Evolutionary conservation across 164 flowering plant species (phyloP), one percentile per base, ranked within the genome.

Genomic region (Nelumbo lutea): DNA sequence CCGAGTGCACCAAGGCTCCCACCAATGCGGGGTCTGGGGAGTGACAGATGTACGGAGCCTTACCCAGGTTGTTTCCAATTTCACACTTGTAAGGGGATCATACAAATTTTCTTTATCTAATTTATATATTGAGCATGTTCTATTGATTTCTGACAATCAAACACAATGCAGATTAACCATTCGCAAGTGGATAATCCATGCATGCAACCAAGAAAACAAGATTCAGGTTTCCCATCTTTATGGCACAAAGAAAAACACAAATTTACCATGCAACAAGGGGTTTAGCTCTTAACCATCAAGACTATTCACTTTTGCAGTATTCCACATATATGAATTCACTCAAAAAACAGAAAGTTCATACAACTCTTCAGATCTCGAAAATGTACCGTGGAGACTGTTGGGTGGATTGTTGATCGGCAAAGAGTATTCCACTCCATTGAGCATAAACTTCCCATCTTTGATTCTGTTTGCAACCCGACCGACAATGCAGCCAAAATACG

Each of bases 401-500:
- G 97, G 97, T n/a, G 90, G 88, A 64, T 79, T 86, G 79, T 91
- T 91, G 75, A 91, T 69, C 40, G 92, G 90, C 84, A 91, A 76
- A 68, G 86, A 73, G 77, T 83, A 86, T 4, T 86, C 78, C 39
- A 74, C 73, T 55, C 90, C 97, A 75, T 84, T 69, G 9, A 91
- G 87, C 27, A 77, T 79, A 61, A 91, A 89, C 76, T 87, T 88
- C 59, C 97, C 98, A 65, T 90, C 87, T 72, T 85, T 91, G 75
- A 94, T 91, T 72, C 98, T 77, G 76, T 94, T 94, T 9, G 98
- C 98, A 1, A 94, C 97, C 15, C 95, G 83, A 6, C 97, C 97
- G 11, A 91, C 94, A 70, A 91, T 86, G 81, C 86, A 78, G 13
- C 87, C 89, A 75, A 82, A 86, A 70, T 73, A 86, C 43, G 83